Percentiles rank a stretch among this genome's conserved stretches.
Conservation (phyloP, 2,329 filamentous ascomycete species). For the Emmonsia crescens region DNA sequence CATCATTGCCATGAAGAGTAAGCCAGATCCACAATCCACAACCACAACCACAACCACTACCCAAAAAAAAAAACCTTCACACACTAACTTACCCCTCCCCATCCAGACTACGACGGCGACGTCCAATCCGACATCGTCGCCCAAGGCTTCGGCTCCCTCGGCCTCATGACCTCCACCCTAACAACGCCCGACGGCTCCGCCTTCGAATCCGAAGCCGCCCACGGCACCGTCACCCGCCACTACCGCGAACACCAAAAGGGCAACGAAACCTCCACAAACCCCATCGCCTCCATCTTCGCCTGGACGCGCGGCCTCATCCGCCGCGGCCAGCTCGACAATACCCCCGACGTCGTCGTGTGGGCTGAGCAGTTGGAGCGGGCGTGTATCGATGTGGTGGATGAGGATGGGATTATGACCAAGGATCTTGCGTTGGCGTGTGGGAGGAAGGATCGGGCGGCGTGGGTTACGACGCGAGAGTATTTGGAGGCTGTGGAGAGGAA, state of each 20-base stretch:
- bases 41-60: background rate
- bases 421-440: slow-evolving; percentile 92
- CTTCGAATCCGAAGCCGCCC: slow-evolving; percentile 94
- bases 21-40: background rate
- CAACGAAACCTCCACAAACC: slow-evolving; percentile 93
- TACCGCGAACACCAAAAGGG: slow-evolving; percentile 99
- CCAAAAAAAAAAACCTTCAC: too few relatives aligned
- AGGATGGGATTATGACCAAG: slow-evolving; percentile 98
- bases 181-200: slow-evolving; percentile 95
- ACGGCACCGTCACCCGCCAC: slow-evolving; percentile 96
- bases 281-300: slow-evolving; percentile 96
- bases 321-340: slow-evolving; percentile 83
- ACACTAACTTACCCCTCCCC: slow-evolving; percentile 14
- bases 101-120: slow-evolving; percentile 88
- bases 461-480: slow-evolving; percentile 88
- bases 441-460: slow-evolving; percentile 70
- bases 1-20: slow-evolving; percentile 96
- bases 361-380: slow-evolving; percentile 87
- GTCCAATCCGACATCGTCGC: slow-evolving; percentile 98
- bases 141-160: slow-evolving; percentile 94
- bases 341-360: slow-evolving; percentile 84
- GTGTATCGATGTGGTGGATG: slow-evolving; percentile 85
- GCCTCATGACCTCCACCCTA: slow-evolving; percentile 95
- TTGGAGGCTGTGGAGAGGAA: slow-evolving; percentile 83
- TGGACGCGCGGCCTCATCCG: slow-evolving; percentile 94